A percentile compares a stretch with the other conserved stretches of the same genome.
Conservation (phyloP, 2,329 filamentous ascomycete genomes). For the Fusarium tanahbumbuense region DNA sequence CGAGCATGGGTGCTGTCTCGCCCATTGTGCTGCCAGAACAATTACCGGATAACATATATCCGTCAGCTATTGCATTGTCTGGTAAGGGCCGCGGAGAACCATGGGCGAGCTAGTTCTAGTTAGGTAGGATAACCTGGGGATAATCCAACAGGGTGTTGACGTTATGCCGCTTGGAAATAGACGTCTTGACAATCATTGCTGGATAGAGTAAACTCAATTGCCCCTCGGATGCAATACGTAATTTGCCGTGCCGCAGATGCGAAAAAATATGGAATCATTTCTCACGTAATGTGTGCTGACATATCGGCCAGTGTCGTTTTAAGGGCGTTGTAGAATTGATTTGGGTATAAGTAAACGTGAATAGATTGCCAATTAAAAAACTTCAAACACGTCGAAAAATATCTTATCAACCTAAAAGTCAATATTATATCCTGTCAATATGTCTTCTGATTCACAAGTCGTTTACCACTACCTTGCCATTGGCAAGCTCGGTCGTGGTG, state of each 20-base stretch:
- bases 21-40: neutral
- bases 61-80: neutral
- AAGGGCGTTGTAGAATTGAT: slow-evolving; percentile 2
- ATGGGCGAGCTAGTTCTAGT: neutral
- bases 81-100: neutral
- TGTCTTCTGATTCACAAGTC: slow-evolving; percentile 11
- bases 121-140: no score
- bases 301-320: neutral
- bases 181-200: neutral
- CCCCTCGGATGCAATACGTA: neutral
- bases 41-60: neutral
- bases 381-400: neutral
- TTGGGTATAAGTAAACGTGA: neutral
- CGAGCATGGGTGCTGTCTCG: neutral
- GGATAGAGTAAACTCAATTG: neutral
- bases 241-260: neutral
- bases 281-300: slow-evolving; percentile 7
- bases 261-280: neutral
- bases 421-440: fast-evolving
- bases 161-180: no score
- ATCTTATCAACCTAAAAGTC: fast-evolving
- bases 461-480: slow-evolving; percentile 45
- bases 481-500: slow-evolving; percentile 46
- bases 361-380: no score
- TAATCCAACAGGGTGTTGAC: no score